Evolutionary conservation across 2,329 filamentous ascomycete species (phyloP).

Genomic region (Penicillium nordicum): DNA sequence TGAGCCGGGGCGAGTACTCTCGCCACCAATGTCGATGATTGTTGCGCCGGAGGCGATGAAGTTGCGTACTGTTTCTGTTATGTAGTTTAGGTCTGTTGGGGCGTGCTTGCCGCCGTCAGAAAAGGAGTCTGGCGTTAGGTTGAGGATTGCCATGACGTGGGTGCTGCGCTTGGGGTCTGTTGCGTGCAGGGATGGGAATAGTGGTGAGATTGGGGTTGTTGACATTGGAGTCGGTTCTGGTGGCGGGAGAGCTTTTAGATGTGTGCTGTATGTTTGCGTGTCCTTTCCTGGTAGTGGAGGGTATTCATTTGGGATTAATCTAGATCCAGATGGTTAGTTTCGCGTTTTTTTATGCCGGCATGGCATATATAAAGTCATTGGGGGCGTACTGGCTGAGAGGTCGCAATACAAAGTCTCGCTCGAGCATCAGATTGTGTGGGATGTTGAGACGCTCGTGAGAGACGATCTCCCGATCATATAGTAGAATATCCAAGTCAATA

Average conservation of each 20-base stretch:
- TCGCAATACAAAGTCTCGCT: conserved; percentile 89
- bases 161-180: conserved; percentile 58
- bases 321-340: conserved; percentile 16
- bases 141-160: conserved; percentile 88
- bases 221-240: conserved; percentile 37
- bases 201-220: conserved; percentile 38
- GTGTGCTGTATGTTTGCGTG: conserved; percentile 31
- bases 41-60: conserved; percentile 70
- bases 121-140: conserved; percentile 94
- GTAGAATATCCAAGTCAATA: conserved; percentile 88
- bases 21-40: conserved; percentile 89
- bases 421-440: conserved; percentile 79
- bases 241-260: conserved; percentile 35
- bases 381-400: conserved; percentile 61
- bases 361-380: not conserved
- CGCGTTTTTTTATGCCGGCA: not conserved
- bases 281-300: conserved; percentile 30
- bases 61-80: conserved; percentile 57
- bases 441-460: conserved; percentile 71
- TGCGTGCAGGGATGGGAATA: conserved; percentile 56
- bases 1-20: conserved; percentile 80
- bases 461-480: conserved; percentile 69
- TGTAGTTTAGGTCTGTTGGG: conserved; percentile 44
- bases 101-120: conserved; percentile 76
- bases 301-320: conserved; percentile 42